Evolutionary conservation across 2,329 filamentous ascomycete genomes (phyloP).

Genomic region (Gaeumannomyces tritici): DNA sequence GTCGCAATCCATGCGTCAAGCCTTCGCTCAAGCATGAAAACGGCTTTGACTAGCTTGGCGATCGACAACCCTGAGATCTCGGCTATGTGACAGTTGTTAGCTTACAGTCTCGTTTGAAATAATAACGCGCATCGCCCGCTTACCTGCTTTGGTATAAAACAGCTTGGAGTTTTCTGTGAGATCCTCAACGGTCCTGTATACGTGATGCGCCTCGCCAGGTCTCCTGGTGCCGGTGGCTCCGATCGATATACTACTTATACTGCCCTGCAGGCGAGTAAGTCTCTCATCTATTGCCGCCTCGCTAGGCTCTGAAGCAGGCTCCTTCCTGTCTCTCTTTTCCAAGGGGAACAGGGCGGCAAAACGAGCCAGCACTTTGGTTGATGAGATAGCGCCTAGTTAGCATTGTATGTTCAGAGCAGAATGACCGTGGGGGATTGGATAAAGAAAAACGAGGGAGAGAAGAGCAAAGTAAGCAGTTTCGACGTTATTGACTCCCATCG

Average conservation of each 20-base stretch:
- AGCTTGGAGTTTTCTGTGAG: slow-evolving; percentile 28
- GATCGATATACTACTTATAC: slow-evolving; percentile 4
- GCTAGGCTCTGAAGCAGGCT: not conserved
- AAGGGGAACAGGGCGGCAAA: slow-evolving; percentile 20
- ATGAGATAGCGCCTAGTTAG: not conserved
- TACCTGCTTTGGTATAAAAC: slow-evolving; percentile 32
- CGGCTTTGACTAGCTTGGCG: slow-evolving; percentile 22
- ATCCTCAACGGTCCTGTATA: slow-evolving; percentile 28
- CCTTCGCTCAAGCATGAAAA: slow-evolving; percentile 24
- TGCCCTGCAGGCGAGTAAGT: slow-evolving; percentile 13
- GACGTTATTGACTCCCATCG: not conserved
- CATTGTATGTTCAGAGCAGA: not conserved
- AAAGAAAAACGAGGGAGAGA: not conserved
- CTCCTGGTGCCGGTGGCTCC: not conserved
- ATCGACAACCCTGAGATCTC: slow-evolving; percentile 24
- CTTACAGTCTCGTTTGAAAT: not conserved
- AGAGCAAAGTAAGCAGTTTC: not conserved
- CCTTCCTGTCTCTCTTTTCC: slow-evolving; percentile 5
- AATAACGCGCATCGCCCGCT: not conserved
- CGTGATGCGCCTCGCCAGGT: slow-evolving; percentile 14
- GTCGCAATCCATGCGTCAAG: slow-evolving; percentile 21
- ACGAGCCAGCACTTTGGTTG: not conserved
- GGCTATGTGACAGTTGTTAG: slow-evolving; percentile 5
- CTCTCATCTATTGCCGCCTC: slow-evolving; percentile 11
- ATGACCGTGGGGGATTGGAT: too few species aligned